Base-by-base conservation (phyloP, 495 filamentous ascomycete genomes). In the Hypoxylon lienhwacheense region DNA sequence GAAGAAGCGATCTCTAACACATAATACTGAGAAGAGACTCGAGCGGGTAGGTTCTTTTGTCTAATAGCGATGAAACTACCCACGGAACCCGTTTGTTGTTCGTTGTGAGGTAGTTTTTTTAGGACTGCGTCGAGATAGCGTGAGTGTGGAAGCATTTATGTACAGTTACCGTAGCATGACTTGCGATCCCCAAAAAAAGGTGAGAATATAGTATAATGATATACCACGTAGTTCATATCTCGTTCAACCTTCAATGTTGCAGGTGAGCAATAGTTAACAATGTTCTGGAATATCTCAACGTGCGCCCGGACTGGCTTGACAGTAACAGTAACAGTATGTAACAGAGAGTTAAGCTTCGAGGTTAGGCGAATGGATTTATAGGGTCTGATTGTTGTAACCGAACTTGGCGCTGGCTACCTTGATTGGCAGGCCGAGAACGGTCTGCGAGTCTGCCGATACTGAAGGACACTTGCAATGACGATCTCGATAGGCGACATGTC, bases 41-140 rank as follows among this genome's bases (percentile, higher is more conserved):
- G 31, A 41, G 14, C n/a, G n/a, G n/a, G 28, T 14, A 33, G 28
- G 39, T 7, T 19, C 24, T 11, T 22, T 45, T 40, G 26, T 17
- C 25, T n/a, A 21, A 10, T 28, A 33, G 41, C 24, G 12, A 28
- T 10, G 24, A 44, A 22, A 20, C 39, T 14, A 41, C 19, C 15
- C 34, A 15, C 37, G 36, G 22, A 12, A 8, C 14, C 46, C 28
- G 29, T 31, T 55, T 33, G 44, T 36, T 10, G 39, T 16, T 31
- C 10, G 22, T 26, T 55, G 57, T 47, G 57, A 47, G 56, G 51
- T 54, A 32, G 10, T 15, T 42, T 14, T 14, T 35, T 29, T 28
- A 35, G 11, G n/a, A 14, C 12, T 25, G 15, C 7, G 36, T 43
- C 28, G 52, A 7, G 29, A 35, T 16, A 26, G 17, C 21, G 16